Percentiles rank a stretch among this genome's conserved stretches.
phyloP scores from a whole-genome alignment of 1,284 basidiomycete species.

The Cryptococcus sp. region DNA sequence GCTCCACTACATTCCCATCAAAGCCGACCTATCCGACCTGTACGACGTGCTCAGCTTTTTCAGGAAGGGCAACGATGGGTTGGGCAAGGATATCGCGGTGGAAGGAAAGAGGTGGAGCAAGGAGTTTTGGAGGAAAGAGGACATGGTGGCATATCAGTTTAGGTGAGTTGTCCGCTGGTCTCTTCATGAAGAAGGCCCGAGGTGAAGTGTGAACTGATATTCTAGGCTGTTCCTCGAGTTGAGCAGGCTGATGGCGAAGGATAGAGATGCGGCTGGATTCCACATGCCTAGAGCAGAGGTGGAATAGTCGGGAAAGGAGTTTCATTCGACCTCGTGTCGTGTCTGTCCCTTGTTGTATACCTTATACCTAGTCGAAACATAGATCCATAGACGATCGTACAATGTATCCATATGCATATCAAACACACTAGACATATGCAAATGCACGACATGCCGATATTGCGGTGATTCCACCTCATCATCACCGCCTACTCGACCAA shows the following conservation, averaged over 20 bases:
- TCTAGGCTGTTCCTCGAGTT: slow-evolving; percentile 2
- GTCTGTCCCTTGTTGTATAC: no score
- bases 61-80: slow-evolving; percentile 53
- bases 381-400: no score
- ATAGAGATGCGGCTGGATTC: neutral
- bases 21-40: slow-evolving; percentile 55
- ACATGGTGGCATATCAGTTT: slow-evolving; percentile 61
- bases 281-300: no score
- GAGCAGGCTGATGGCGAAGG: neutral
- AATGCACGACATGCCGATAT: no score
- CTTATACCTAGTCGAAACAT: no score
- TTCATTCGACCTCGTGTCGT: no score
- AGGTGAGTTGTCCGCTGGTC: slow-evolving; percentile 45
- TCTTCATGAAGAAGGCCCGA: neutral
- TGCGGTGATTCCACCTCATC: no score
- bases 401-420: no score
- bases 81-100: slow-evolving; percentile 56
- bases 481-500: slow-evolving; percentile 22
- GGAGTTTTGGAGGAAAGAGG: slow-evolving; percentile 59
- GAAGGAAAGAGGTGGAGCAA: slow-evolving; percentile 58
- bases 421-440: no score
- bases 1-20: slow-evolving; percentile 60
- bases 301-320: no score
- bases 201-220: neutral
- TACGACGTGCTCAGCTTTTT: slow-evolving; percentile 58